Conservation (phyloP, 1,284 basidiomycete species). For the Naganishia cerealis region DNA sequence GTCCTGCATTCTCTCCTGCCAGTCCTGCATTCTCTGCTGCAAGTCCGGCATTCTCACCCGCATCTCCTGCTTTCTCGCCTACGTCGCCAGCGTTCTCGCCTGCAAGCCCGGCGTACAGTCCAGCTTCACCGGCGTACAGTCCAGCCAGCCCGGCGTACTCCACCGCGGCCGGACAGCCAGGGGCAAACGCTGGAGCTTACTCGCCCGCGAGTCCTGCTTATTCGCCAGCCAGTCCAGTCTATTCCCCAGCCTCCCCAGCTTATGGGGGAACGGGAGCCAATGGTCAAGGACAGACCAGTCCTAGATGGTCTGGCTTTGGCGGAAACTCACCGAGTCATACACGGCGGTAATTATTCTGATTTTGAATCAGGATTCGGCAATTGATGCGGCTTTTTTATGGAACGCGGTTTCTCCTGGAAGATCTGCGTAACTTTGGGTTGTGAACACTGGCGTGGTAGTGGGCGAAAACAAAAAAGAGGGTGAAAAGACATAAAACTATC, state of each 20-base stretch:
- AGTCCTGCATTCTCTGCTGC: constrained; percentile 54
- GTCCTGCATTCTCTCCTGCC: constrained; percentile 80
- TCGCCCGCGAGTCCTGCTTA: constrained; percentile 64
- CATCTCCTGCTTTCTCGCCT: constrained; percentile 65
- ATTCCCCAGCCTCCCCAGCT: constrained; percentile 79
- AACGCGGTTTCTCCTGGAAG: background rate
- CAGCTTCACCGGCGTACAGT: constrained; percentile 80
- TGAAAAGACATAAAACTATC: constrained; percentile 17
- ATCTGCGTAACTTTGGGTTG: background rate
- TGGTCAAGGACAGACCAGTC: constrained; percentile 23
- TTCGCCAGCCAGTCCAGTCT: constrained; percentile 66
- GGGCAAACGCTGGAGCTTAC: constrained; percentile 31
- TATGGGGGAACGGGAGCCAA: constrained; percentile 30
- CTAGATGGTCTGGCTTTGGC: constrained; percentile 26
- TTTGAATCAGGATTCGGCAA: background rate
- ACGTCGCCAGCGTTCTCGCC: constrained; percentile 62
- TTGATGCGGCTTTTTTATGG: background rate
- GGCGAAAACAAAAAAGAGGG: background rate
- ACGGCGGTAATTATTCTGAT: background rate
- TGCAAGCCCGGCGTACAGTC: constrained; percentile 66
- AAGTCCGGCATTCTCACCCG: constrained; percentile 35
- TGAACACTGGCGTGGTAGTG: background rate
- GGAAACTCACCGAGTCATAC: constrained; percentile 31
- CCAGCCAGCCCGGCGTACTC: constrained; percentile 78
- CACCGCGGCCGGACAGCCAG: constrained; percentile 70